phyloP scores from a whole-genome alignment of 768 basidiomycete species.

The Tricholoma saponaceum region DNA sequence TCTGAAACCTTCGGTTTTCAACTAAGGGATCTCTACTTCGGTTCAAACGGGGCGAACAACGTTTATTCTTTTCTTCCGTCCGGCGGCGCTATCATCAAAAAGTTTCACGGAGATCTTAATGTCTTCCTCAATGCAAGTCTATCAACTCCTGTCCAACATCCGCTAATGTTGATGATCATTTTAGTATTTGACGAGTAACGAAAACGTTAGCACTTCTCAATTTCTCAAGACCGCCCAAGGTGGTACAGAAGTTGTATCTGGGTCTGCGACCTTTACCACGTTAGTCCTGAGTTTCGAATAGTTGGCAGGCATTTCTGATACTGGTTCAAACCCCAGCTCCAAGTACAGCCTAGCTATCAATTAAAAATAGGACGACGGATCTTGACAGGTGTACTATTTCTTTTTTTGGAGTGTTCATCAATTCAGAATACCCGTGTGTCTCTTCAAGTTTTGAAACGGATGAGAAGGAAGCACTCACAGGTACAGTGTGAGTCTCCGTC shows the following conservation, averaged over 20 bases:
- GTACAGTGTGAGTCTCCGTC: no score
- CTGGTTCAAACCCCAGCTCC: conserved; percentile 25
- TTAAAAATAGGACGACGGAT: conserved; percentile 17
- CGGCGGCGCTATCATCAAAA: conserved; percentile 31
- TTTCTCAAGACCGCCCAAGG: conserved; percentile 57
- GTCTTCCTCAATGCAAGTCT: conserved; percentile 43
- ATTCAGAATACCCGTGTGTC: no score
- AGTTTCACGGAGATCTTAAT: conserved; percentile 53
- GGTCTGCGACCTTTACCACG: conserved; percentile 52
- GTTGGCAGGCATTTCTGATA: background rate
- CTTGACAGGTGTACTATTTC: background rate
- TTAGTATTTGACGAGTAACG: conserved; percentile 48
- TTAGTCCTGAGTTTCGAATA: conserved; percentile 22
- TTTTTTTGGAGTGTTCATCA: no score
- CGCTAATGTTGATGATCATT: background rate
- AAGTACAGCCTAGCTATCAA: conserved; percentile 43
- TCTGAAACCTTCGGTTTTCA: background rate
- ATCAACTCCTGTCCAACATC: background rate
- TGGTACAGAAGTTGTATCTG: conserved; percentile 60
- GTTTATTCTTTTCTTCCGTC: conserved; percentile 48
- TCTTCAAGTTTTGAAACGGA: no score
- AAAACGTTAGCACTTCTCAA: conserved; percentile 45
- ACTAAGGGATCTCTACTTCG: conserved; percentile 51
- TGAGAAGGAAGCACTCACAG: no score
- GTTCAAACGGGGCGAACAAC: conserved; percentile 48